A percentile compares a stretch with the other conserved stretches of the same genome.
Evolutionary conservation across 257 asterid genomes (phyloP).

Genomic region (Eustoma russellianum): DNA sequence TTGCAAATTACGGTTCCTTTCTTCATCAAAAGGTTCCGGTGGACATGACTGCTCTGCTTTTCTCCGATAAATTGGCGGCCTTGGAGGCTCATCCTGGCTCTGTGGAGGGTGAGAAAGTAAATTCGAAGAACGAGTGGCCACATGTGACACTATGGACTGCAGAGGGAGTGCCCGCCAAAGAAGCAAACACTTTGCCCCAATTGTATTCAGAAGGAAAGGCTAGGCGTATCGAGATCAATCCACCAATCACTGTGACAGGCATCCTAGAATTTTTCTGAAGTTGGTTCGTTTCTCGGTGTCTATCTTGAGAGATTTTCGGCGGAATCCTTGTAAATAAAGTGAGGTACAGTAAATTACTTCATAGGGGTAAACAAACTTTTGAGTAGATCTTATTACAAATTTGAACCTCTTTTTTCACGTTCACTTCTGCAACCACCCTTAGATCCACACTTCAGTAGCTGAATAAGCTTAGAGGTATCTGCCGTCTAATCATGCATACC

Average conservation of each 20-base stretch:
- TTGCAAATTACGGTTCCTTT: constrained; percentile 56
- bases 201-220: constrained; percentile 66
- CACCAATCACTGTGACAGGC: constrained; percentile 64
- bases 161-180: constrained; percentile 52
- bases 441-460: too few species aligned
- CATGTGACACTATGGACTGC: constrained; percentile 85
- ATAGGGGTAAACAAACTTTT: constrained; percentile 3
- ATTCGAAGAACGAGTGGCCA: constrained; percentile 80
- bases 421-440: too few species aligned
- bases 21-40: constrained; percentile 55
- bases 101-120: constrained; percentile 69
- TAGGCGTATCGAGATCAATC: constrained; percentile 54
- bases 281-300: neutral
- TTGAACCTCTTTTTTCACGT: neutral
- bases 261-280: constrained; percentile 51
- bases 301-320: neutral
- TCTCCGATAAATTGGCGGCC: constrained; percentile 69
- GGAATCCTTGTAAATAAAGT: constrained; percentile 7
- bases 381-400: neutral
- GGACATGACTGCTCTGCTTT: constrained; percentile 42
- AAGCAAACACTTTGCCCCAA: constrained; percentile 61
- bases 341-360: constrained; percentile 19
- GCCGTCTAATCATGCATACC: too few species aligned
- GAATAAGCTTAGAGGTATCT: too few species aligned
- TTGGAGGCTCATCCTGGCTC: constrained; percentile 54